Evolutionary conservation across 2,329 filamentous ascomycete species (phyloP).

Genomic region (Teratosphaeria zuluensis): DNA sequence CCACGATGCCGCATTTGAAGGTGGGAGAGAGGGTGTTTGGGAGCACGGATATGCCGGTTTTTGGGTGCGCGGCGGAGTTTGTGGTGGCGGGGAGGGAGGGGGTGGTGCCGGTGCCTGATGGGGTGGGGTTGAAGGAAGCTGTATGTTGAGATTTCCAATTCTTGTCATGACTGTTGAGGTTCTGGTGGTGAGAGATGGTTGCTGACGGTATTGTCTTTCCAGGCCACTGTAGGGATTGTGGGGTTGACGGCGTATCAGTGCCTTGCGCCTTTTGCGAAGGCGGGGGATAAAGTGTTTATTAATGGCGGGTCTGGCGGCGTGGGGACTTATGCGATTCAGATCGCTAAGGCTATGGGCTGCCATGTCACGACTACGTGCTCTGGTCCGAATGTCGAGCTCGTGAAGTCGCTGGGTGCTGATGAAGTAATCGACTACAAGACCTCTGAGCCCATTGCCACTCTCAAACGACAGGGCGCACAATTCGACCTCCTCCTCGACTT

Average conservation of each 20-base stretch:
- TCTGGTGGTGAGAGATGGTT: not conserved
- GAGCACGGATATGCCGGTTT: constrained; percentile 19
- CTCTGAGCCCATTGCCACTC: constrained; percentile 36
- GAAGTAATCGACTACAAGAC: constrained; percentile 53
- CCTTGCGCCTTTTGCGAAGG: constrained; percentile 28
- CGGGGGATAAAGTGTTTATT: constrained; percentile 46
- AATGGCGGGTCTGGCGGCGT: constrained; percentile 56
- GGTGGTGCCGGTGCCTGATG: constrained; percentile 23
- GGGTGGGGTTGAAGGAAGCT: constrained; percentile 27
- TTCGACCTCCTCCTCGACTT: constrained; percentile 51
- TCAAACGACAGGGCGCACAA: constrained; percentile 37
- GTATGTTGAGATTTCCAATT: too few relatives aligned
- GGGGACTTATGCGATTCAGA: constrained; percentile 52
- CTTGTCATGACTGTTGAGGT: too few relatives aligned
- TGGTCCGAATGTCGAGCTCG: constrained; percentile 46
- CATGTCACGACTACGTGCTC: constrained; percentile 53
- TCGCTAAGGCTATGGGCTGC: constrained; percentile 52
- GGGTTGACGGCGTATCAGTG: constrained; percentile 32
- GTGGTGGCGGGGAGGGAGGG: constrained; percentile 15
- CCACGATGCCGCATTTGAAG: constrained; percentile 19
- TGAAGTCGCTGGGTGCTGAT: constrained; percentile 51
- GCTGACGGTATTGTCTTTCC: too few relatives aligned
- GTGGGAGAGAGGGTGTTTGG: constrained; percentile 34
- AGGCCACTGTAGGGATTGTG: constrained; percentile 22
- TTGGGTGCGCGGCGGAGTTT: constrained; percentile 31